Conservation (phyloP, 306 rosid species). For the Gleditsia sinensis region DNA sequence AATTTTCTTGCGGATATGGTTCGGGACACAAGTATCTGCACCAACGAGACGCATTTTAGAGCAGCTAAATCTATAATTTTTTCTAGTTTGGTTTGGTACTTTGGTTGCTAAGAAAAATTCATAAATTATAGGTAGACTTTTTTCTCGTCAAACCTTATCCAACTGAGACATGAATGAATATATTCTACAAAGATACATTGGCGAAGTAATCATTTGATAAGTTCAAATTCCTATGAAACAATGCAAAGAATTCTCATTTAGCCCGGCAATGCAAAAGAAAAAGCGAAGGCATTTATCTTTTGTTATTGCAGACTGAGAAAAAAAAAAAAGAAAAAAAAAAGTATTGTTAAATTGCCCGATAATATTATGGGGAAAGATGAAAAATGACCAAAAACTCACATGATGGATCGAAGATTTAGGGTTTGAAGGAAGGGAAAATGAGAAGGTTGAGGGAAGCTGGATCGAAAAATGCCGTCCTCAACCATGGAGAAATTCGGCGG, state of each 20-base stretch:
- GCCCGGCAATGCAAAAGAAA: not conserved
- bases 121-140: not conserved
- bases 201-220: not conserved
- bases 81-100: too few species aligned
- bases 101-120: not conserved
- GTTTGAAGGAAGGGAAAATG: conserved; percentile 68
- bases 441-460: conserved; percentile 69
- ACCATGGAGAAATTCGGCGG: conserved; percentile 88
- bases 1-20: conserved; percentile 81
- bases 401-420: conserved; percentile 79
- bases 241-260: not conserved
- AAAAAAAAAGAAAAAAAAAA: too few species aligned
- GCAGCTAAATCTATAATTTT: not conserved
- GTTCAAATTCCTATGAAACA: too few species aligned
- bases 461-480: conserved; percentile 89
- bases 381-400: conserved; percentile 46
- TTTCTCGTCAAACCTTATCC: not conserved
- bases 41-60: conserved; percentile 2
- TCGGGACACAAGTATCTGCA: conserved; percentile 93
- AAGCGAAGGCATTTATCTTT: not conserved
- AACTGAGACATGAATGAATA: not conserved
- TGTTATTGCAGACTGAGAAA: not conserved
- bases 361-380: not conserved
- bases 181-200: not conserved
- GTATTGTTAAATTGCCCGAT: not conserved